Percentiles rank a stretch among this genome's conserved stretches.
These are phyloP conservation scores for Haplosporangium sp. DNA, from an alignment of 371 early-diverging fungal species.

Conservation along the genomic window DNA sequence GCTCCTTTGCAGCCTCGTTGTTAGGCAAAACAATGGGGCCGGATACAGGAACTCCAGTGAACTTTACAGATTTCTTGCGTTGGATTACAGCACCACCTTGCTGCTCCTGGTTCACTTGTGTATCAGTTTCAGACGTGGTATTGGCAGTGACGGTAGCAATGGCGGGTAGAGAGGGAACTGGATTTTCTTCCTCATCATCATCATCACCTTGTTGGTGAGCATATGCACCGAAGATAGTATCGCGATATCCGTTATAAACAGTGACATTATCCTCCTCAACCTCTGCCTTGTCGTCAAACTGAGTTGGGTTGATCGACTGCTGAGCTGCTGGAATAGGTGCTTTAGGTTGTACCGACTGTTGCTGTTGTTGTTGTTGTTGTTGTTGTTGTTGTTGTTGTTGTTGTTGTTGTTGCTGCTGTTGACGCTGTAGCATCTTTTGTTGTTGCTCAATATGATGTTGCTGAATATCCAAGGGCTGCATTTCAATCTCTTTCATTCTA, in stretches of 20 bases:
- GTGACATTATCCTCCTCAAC: slow-evolving; percentile 29
- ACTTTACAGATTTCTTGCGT: slow-evolving; percentile 54
- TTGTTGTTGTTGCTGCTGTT: slow-evolving; percentile 40
- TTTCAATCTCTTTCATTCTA: slow-evolving; percentile 31
- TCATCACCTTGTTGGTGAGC: slow-evolving; percentile 23
- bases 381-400: slow-evolving; percentile 16
- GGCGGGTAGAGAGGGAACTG: not conserved
- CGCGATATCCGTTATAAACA: slow-evolving; percentile 51
- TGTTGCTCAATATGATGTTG: slow-evolving; percentile 49
- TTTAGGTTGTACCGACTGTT: not conserved
- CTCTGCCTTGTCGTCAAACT: slow-evolving; percentile 50
- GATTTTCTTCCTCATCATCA: slow-evolving; percentile 29
- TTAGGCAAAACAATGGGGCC: slow-evolving; percentile 43
- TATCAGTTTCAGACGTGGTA: not conserved
- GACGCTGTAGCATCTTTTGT: slow-evolving; percentile 31
- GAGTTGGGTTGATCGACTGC: slow-evolving; percentile 38
- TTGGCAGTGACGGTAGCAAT: not conserved
- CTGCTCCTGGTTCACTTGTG: not conserved
- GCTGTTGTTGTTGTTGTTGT: slow-evolving; percentile 10
- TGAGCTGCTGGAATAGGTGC: slow-evolving; percentile 24
- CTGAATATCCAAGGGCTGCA: slow-evolving; percentile 47
- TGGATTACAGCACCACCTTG: slow-evolving; percentile 22
- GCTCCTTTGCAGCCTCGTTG: slow-evolving; percentile 42
- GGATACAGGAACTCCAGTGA: slow-evolving; percentile 32
- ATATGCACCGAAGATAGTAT: slow-evolving; percentile 54